phyloP scores from a whole-genome alignment of 1,139 yeast genomes.

The Saccharomyces hybrid region DNA sequence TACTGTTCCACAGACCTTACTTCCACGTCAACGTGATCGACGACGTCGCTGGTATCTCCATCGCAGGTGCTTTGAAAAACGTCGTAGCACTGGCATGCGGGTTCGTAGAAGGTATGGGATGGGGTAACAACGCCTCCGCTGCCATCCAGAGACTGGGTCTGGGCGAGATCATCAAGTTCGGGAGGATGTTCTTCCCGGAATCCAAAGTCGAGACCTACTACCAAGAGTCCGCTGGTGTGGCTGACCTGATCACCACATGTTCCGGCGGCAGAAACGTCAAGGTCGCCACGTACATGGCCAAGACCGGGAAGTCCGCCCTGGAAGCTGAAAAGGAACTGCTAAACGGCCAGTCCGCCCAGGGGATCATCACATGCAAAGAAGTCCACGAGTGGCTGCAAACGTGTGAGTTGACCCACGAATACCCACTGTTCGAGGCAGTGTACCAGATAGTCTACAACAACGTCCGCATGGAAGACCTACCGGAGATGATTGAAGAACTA shows the following conservation, averaged over 20 bases:
- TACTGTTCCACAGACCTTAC: constrained; percentile 85
- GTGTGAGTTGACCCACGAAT: constrained; percentile 54
- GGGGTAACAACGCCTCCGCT: constrained; percentile 97
- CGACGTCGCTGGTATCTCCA: constrained; percentile 87
- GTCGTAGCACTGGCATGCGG: constrained; percentile 92
- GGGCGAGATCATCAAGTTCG: constrained; percentile 77
- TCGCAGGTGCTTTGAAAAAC: constrained; percentile 93
- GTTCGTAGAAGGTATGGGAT: constrained; percentile 88
- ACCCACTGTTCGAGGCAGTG: constrained; percentile 81
- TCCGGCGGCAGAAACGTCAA: constrained; percentile 91
- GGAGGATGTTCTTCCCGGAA: constrained; percentile 60
- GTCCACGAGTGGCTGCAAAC: constrained; percentile 71
- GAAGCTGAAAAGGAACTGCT: constrained; percentile 74
- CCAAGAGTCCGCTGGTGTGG: constrained; percentile 90
- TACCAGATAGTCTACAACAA: constrained; percentile 70
- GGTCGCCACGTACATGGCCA: constrained; percentile 73
- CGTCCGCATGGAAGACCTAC: constrained; percentile 55
- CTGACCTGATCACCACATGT: constrained; percentile 91
- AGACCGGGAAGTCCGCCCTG: constrained; percentile 59
- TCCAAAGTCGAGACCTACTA: constrained; percentile 72
- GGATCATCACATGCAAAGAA: constrained; percentile 78
- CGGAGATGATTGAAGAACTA: constrained; percentile 47
- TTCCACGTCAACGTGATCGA: constrained; percentile 84
- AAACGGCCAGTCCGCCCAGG: constrained; percentile 93
- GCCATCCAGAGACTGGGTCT: constrained; percentile 92